These are phyloP conservation scores for Micromonas commoda DNA, from an alignment of 139 green algal genomes.

Conservation along the genomic window DNA sequence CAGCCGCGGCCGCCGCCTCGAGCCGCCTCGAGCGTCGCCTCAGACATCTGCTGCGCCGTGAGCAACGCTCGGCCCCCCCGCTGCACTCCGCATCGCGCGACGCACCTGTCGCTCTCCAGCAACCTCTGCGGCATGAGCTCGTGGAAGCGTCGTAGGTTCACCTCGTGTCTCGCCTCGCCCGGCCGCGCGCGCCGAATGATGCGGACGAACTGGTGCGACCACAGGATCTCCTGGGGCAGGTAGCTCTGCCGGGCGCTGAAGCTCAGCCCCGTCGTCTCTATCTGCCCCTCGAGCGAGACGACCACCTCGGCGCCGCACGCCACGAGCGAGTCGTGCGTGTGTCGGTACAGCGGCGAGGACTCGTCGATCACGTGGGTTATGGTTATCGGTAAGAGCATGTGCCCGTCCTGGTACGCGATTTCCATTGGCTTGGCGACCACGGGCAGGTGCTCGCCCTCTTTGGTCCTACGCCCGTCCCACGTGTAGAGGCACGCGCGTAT, in stretches of 20 bases:
- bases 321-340: slow-evolving; percentile 58
- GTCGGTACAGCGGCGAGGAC: slow-evolving; percentile 63
- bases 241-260: background rate
- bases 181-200: too few species aligned
- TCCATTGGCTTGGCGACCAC: background rate
- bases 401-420: slow-evolving; percentile 55
- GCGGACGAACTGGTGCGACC: too few species aligned
- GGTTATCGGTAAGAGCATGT: slow-evolving; percentile 70
- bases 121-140: too few species aligned
- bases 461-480: slow-evolving; percentile 57
- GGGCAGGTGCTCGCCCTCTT: slow-evolving; percentile 72
- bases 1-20: too few species aligned
- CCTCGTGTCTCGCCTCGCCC: too few species aligned
- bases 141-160: too few species aligned
- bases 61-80: too few species aligned
- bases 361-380: slow-evolving; percentile 84
- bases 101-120: too few species aligned
- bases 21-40: too few species aligned
- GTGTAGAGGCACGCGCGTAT: slow-evolving; percentile 58
- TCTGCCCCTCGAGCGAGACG: slow-evolving; percentile 63
- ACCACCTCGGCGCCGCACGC: slow-evolving; percentile 67
- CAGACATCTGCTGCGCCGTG: too few species aligned
- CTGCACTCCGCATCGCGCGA: too few species aligned
- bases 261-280: background rate
- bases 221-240: too few species aligned